Percentiles rank a stretch among this genome's conserved stretches.
phyloP scores from a whole-genome alignment of 1,139 yeast species.

The Suhomyces coccinellae region DNA sequence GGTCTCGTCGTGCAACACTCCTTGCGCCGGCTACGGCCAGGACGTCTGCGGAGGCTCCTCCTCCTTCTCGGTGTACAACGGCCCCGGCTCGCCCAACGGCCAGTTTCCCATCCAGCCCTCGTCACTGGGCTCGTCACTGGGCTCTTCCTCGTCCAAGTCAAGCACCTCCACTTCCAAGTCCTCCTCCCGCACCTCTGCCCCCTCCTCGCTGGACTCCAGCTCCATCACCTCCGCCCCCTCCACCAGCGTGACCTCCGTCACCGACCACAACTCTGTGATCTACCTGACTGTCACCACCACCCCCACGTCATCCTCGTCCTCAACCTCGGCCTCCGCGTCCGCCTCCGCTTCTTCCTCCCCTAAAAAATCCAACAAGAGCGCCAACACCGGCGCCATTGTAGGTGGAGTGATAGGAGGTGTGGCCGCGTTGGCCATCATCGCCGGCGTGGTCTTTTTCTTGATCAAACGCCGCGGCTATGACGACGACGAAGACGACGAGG shows the following conservation, averaged over 20 bases:
- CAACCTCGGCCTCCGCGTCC: slow-evolving; percentile 8
- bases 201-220: slow-evolving; percentile 1
- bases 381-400: slow-evolving; percentile 56
- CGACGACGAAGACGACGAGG: slow-evolving; percentile 50
- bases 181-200: slow-evolving; percentile 11
- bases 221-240: not conserved
- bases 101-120: slow-evolving; percentile 9
- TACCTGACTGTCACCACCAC: slow-evolving; percentile 18
- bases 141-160: slow-evolving; percentile 10
- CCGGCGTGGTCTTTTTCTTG: slow-evolving; percentile 46
- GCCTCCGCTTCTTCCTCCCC: slow-evolving; percentile 6
- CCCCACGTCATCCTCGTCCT: slow-evolving; percentile 21
- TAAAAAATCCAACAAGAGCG: slow-evolving; percentile 6
- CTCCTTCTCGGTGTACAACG: slow-evolving; percentile 44
- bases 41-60: slow-evolving; percentile 59
- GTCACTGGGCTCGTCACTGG: not conserved
- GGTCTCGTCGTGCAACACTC: slow-evolving; percentile 39
- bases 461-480: slow-evolving; percentile 41
- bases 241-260: slow-evolving; percentile 11
- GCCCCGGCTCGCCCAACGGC: slow-evolving; percentile 20
- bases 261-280: slow-evolving; percentile 13
- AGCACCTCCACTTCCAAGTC: slow-evolving; percentile 21
- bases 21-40: slow-evolving; percentile 53
- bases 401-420: slow-evolving; percentile 72
- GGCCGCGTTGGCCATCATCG: slow-evolving; percentile 49